Base-by-base conservation (phyloP, 495 filamentous ascomycete genomes). In the Penicillium parvum region DNA sequence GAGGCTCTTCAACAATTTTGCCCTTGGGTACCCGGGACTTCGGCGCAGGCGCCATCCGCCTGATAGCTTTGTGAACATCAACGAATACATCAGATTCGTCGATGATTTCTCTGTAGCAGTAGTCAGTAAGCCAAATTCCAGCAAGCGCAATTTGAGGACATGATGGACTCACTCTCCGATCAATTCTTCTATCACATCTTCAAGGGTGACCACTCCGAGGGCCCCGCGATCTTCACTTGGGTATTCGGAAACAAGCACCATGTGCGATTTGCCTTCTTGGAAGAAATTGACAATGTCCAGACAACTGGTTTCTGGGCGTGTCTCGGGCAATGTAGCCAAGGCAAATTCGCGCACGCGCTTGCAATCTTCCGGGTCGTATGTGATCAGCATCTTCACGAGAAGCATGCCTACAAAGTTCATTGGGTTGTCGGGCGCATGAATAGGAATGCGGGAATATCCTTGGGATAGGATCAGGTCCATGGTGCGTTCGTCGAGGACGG, bases 271-370 rank as follows among this genome's bases (percentile, higher is more conserved):
- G 38, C 92, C 92, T 67, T 98, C 91, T 61, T 98, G 92, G 69
- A 98, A 98, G 68, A 95, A 98, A 68, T 98, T 98, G 61, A 98
- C 84, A 50, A 97, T 98, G 59, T 98, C 92, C 29, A 98, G 69
- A 60, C 92, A 98, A 62, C 89, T 95, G 0, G 92, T 97, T 52
- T 96, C 88, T 1, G 94, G 86, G 7, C 86, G 78, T 3, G 92
- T 98, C 64, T 98, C 92, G 3, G 94, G 94, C 1, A 98, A 74
- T 0, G 92, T 96, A 21, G 94, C 92, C 41, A 98, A 68, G 2
- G 89, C 81, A 63, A 98, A 97, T 37, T 96, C 89, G 23, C 81
- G 75, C 14, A 98, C 92, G 4, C 75, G 74, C 52, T 82, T 87
- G 50, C 75, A 77, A 55, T 98, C 92, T 62, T 98, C 92, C 0